A percentile compares a stretch with the other conserved stretches of the same genome.
phyloP scores from a whole-genome alignment of 306 rosid genomes.

The Begonia fuchsioides region DNA sequence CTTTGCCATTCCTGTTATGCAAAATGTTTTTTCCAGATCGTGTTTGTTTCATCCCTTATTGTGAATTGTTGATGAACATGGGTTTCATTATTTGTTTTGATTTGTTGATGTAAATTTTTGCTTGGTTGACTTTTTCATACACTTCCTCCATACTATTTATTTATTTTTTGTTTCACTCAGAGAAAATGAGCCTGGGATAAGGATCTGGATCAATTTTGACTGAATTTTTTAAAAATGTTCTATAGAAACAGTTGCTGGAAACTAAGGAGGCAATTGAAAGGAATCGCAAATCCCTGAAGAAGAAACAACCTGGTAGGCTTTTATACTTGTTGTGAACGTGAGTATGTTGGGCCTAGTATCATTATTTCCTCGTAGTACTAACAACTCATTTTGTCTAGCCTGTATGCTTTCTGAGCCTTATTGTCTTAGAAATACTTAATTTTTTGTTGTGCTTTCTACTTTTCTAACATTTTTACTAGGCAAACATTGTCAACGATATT shows the following conservation, averaged over 20 bases:
- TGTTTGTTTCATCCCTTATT: too few relatives aligned
- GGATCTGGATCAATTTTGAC: slow-evolving; percentile 1
- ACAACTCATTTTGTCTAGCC: not conserved
- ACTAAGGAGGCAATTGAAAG: slow-evolving; percentile 85
- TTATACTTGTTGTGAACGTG: not conserved
- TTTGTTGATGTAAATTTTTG: not conserved
- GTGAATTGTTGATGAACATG: too few relatives aligned
- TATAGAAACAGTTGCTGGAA: slow-evolving; percentile 72
- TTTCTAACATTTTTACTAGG: too few relatives aligned
- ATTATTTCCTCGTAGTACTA: not conserved
- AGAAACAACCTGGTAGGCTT: slow-evolving; percentile 64
- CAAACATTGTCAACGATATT: too few relatives aligned
- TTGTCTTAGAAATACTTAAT: too few relatives aligned
- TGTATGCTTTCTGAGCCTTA: too few relatives aligned
- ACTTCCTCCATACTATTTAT: not conserved
- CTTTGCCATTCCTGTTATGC: too few relatives aligned
- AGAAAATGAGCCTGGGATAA: not conserved
- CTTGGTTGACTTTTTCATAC: not conserved
- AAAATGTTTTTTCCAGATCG: too few relatives aligned
- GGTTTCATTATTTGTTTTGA: too few relatives aligned
- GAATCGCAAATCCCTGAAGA: slow-evolving; percentile 84
- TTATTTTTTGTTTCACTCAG: not conserved
- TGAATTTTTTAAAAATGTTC: slow-evolving; percentile 1
- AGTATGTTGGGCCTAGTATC: not conserved
- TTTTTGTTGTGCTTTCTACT: too few relatives aligned